Conservation (phyloP, 495 filamentous ascomycete genomes). For the Podospora pseudopauciseta region DNA sequence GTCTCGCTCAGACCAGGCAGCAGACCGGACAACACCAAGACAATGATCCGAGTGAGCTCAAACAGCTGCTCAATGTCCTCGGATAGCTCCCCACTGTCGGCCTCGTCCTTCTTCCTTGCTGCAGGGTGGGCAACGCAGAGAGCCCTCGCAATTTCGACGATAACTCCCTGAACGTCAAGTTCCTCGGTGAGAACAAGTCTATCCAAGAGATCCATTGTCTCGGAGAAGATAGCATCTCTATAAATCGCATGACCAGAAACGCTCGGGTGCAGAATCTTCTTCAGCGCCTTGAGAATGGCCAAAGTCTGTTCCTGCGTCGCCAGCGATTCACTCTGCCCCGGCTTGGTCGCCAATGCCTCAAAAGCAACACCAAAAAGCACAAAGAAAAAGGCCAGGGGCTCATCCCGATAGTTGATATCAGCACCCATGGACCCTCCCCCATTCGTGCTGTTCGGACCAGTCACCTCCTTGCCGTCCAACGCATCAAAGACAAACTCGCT, state of each 20-base stretch:
- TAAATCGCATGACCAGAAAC: slow-evolving; percentile 96
- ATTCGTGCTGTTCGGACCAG: slow-evolving; percentile 44
- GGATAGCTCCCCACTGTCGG: slow-evolving; percentile 69
- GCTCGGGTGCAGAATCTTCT: slow-evolving; percentile 91
- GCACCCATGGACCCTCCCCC: slow-evolving; percentile 48
- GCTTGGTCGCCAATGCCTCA: slow-evolving; percentile 83
- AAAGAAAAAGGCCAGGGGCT: slow-evolving; percentile 98
- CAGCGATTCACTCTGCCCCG: slow-evolving; percentile 62
- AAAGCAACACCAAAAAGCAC: slow-evolving; percentile 95
- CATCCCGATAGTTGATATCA: slow-evolving; percentile 95
- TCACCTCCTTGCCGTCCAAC: slow-evolving; percentile 75
- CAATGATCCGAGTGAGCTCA: slow-evolving; percentile 91
- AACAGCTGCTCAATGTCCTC: slow-evolving; percentile 99
- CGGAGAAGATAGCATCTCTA: slow-evolving; percentile 90
- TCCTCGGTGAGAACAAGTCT: slow-evolving; percentile 89
- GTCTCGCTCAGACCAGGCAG: slow-evolving; percentile 81
- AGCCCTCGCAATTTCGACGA: slow-evolving; percentile 88
- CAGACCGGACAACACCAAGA: slow-evolving; percentile 81
- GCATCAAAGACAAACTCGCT: slow-evolving; percentile 97
- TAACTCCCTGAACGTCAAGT: slow-evolving; percentile 82
- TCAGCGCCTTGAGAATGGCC: slow-evolving; percentile 84
- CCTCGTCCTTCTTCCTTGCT: slow-evolving; percentile 63
- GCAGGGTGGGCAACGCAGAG: slow-evolving; percentile 88
- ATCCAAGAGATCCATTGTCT: slow-evolving; percentile 94
- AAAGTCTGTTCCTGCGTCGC: slow-evolving; percentile 76